Evolutionary conservation across 2,329 filamentous ascomycete genomes (phyloP).

Genomic region (Pseudocercospora cruenta): DNA sequence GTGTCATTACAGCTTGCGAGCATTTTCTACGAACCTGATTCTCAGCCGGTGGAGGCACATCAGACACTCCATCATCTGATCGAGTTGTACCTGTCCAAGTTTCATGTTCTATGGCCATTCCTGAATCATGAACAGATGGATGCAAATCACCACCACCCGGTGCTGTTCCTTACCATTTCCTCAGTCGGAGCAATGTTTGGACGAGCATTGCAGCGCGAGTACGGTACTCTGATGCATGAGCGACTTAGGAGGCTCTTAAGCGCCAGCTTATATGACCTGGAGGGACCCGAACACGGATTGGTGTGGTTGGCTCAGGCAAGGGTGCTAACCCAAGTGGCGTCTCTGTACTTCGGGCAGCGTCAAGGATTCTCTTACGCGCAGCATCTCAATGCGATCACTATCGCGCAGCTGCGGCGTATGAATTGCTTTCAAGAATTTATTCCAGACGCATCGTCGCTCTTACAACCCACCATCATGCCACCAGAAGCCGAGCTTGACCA

Average conservation of each 20-base stretch:
- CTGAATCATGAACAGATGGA: slow-evolving; percentile 19
- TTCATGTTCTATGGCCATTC: slow-evolving; percentile 22
- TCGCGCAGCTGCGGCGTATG: slow-evolving; percentile 25
- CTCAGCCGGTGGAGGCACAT: slow-evolving; percentile 6
- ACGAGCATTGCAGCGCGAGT: slow-evolving; percentile 14
- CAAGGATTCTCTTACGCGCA: slow-evolving; percentile 26
- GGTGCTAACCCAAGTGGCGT: slow-evolving; percentile 22
- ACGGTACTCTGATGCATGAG: slow-evolving; percentile 23
- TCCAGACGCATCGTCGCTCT: slow-evolving; percentile 8
- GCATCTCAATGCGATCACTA: slow-evolving; percentile 24
- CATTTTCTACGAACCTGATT: slow-evolving; percentile 9
- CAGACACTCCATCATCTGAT: slow-evolving; percentile 18
- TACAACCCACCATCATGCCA: not conserved
- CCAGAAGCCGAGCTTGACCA: slow-evolving; percentile 11
- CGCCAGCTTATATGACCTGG: slow-evolving; percentile 24
- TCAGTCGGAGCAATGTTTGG: slow-evolving; percentile 26
- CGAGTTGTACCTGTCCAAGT: slow-evolving; percentile 19
- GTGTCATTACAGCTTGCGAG: slow-evolving; percentile 22
- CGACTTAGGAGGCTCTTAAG: slow-evolving; percentile 19
- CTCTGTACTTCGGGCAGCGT: slow-evolving; percentile 27
- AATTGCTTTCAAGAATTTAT: slow-evolving; percentile 22
- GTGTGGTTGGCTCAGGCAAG: slow-evolving; percentile 25
- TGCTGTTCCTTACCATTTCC: slow-evolving; percentile 21
- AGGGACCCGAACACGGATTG: slow-evolving; percentile 18
- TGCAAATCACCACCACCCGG: slow-evolving; percentile 19